These are phyloP conservation scores for Candolleomyces eurysporus DNA, from an alignment of 768 basidiomycete genomes.

Conservation along the genomic window DNA sequence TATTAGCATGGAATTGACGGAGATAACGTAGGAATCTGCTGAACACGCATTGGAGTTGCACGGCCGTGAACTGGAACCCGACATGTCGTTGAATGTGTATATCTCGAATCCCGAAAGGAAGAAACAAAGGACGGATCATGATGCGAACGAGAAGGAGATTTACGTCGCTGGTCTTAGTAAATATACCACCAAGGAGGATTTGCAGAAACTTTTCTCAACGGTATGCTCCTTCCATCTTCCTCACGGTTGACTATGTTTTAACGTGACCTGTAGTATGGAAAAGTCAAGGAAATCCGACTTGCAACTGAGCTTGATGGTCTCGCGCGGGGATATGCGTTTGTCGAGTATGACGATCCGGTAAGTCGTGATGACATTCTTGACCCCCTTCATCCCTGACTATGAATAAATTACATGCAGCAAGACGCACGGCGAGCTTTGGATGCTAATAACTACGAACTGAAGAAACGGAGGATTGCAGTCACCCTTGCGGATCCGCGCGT, in stretches of 20 bases:
- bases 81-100: constrained; percentile 67
- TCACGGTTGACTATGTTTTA: too few species aligned
- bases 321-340: constrained; percentile 85
- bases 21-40: constrained; percentile 51
- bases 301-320: constrained; percentile 67
- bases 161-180: constrained; percentile 86
- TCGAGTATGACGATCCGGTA: constrained; percentile 87
- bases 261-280: constrained; percentile 60
- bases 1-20: constrained; percentile 1
- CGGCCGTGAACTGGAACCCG: constrained; percentile 69
- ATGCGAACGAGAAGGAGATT: constrained; percentile 79
- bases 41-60: constrained; percentile 78
- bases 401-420: constrained; percentile 38
- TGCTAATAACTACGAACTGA: constrained; percentile 85
- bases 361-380: constrained; percentile 15
- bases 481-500: constrained; percentile 78
- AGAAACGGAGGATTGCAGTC: constrained; percentile 87
- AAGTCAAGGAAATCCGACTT: constrained; percentile 79
- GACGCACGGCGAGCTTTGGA: constrained; percentile 69
- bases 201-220: constrained; percentile 74
- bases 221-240: too few species aligned
- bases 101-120: constrained; percentile 90
- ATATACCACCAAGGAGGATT: constrained; percentile 72
- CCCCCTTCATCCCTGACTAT: background rate
- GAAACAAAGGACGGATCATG: constrained; percentile 87